These are phyloP conservation scores for Termitomyces heimii DNA, from an alignment of 768 basidiomycete species.

Conservation along the genomic window DNA sequence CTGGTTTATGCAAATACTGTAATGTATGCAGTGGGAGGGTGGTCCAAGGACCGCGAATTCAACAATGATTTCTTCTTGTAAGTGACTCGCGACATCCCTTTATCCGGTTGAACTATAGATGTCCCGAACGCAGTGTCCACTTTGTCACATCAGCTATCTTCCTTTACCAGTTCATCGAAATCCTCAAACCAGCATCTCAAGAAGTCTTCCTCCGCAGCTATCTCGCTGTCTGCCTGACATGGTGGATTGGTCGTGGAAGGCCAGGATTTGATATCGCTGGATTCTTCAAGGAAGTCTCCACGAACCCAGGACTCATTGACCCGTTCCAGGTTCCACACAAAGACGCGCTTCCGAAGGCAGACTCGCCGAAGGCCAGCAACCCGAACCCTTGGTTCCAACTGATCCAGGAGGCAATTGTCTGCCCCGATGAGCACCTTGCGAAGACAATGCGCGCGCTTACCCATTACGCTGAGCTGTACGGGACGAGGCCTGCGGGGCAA, in stretches of 20 bases:
- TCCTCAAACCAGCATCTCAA: slow-evolving; percentile 36
- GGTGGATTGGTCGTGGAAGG: slow-evolving; percentile 56
- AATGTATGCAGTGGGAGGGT: slow-evolving; percentile 52
- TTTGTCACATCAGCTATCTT: slow-evolving; percentile 63
- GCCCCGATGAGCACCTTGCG: slow-evolving; percentile 49
- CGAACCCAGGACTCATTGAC: slow-evolving; percentile 10
- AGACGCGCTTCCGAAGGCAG: slow-evolving; percentile 17
- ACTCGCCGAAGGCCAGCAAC: slow-evolving; percentile 27
- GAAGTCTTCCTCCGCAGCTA: slow-evolving; percentile 52
- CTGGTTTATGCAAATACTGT: slow-evolving; percentile 48
- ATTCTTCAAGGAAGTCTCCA: slow-evolving; percentile 35
- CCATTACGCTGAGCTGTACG: slow-evolving; percentile 21
- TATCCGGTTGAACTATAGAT: background rate
- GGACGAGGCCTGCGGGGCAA: slow-evolving; percentile 23
- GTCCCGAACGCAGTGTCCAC: slow-evolving; percentile 41
- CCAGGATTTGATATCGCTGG: slow-evolving; percentile 39
- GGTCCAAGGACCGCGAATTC: slow-evolving; percentile 34
- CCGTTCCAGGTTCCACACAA: slow-evolving; percentile 20
- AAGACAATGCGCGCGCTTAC: slow-evolving; percentile 33
- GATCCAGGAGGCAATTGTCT: slow-evolving; percentile 43
- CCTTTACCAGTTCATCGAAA: slow-evolving; percentile 41
- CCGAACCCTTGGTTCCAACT: slow-evolving; percentile 60
- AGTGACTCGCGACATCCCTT: background rate
- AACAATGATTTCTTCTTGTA: slow-evolving; percentile 42
- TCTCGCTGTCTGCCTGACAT: slow-evolving; percentile 42